phyloP scores from a whole-genome alignment of 495 filamentous ascomycete species.

The Aspergillus affinis region DNA sequence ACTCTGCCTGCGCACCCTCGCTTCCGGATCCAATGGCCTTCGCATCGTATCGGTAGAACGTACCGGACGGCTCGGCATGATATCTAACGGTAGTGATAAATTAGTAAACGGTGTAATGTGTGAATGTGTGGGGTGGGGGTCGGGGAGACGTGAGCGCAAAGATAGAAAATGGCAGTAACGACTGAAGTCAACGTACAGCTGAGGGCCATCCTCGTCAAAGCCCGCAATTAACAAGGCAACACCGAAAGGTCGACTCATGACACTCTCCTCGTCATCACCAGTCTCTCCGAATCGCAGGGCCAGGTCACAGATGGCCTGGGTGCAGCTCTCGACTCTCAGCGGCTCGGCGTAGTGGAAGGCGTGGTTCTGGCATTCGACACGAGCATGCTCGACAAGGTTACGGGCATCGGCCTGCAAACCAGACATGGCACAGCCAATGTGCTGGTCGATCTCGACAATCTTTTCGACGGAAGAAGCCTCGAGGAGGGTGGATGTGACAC shows the following conservation, averaged over 20 bases:
- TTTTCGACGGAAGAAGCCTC: conserved; percentile 98
- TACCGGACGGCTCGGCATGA: conserved; percentile 95
- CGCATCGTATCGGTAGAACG: conserved; percentile 98
- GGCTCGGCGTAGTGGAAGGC: conserved; percentile 95
- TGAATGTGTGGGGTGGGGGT: background rate
- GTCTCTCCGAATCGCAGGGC: conserved; percentile 96
- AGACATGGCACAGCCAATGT: conserved; percentile 98
- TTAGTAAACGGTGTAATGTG: background rate
- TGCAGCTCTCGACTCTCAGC: conserved; percentile 93
- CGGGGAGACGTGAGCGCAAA: background rate
- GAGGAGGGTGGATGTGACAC: conserved; percentile 93
- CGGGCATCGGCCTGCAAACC: conserved; percentile 96
- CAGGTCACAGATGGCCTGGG: conserved; percentile 97
- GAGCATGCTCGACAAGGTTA: conserved; percentile 95
- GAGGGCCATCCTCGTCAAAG: conserved; percentile 94
- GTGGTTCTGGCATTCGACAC: conserved; percentile 95
- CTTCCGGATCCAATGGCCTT: conserved; percentile 97
- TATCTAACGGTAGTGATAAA: conserved; percentile 52
- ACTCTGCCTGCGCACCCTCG: conserved; percentile 94
- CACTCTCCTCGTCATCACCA: conserved; percentile 96
- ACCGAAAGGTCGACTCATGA: conserved; percentile 96
- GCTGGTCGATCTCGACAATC: conserved; percentile 97
- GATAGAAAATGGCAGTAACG: background rate
- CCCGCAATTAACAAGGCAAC: conserved; percentile 96
- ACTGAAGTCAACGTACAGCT: conserved; percentile 58